A percentile compares a stretch with the other conserved stretches of the same genome.
Conservation (phyloP, 2,329 filamentous ascomycete species). For the Macrophomina tecta region DNA sequence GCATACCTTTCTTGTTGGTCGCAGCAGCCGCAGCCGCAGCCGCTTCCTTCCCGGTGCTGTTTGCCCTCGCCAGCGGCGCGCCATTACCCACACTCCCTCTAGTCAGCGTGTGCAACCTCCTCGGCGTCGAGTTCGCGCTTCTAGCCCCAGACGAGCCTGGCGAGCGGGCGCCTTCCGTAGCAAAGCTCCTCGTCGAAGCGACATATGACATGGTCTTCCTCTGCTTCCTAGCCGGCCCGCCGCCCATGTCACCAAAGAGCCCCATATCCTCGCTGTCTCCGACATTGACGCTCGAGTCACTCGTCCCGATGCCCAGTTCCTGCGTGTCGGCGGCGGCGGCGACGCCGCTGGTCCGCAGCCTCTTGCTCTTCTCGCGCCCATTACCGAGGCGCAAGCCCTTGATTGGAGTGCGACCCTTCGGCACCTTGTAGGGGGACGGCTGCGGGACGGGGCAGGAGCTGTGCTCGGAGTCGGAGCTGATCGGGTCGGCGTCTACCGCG, state of each 20-base stretch:
- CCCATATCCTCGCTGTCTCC: not conserved
- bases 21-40: not conserved
- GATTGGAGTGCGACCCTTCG: not conserved
- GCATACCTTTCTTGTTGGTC: constrained; percentile 17
- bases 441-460: not conserved
- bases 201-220: not conserved
- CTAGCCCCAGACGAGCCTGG: not conserved
- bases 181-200: not conserved
- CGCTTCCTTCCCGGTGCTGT: not conserved
- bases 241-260: not conserved
- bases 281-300: not conserved
- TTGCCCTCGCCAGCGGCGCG: not conserved
- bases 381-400: too few relatives aligned
- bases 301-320: not conserved
- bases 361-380: not conserved
- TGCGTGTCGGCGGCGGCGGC: not conserved
- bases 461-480: not conserved
- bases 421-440: not conserved
- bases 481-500: not conserved
- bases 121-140: constrained; percentile 1
- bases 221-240: not conserved
- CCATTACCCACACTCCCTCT: too few relatives aligned
- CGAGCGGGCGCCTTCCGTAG: not conserved
- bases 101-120: not conserved
- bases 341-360: not conserved